Evolutionary conservation across 1,284 basidiomycete species (phyloP), one percentile per base, ranked within the genome.

Genomic region (Phlebopus sp.): DNA sequence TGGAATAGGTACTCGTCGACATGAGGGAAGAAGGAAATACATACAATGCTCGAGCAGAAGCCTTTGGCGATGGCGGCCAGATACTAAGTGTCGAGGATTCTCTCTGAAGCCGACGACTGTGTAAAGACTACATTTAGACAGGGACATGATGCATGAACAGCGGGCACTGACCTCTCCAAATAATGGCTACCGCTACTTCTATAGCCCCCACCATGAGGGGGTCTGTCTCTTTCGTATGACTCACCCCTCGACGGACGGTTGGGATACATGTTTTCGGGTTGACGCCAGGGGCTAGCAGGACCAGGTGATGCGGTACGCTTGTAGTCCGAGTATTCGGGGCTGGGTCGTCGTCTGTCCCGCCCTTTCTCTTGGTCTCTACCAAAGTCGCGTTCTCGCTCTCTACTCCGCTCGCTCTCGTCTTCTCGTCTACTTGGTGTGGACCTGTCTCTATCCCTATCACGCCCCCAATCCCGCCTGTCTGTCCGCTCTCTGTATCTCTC

Each of bases 31-130:
- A 35, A 38, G 46, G 17, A 41, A 36, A 35, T 11, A 75, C 85
- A 42, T 70, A 90, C 86, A 78, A 55, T 47, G 71, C 67, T 23
- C 81, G 75, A 43, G 74, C 68, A 44, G 81, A 78, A 21, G 76
- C 79, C 56, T 86, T 86, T 0, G 93, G 93, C 3, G 92, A 95
- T 1, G 81, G 69, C 0, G 93, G 93, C 93, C 93, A 97, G 42
- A 94, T 77, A 54, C 79, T 79, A 2, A 88, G 64, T 5, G 76
- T 76, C 10, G 72, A 82, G 2, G 63, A 73, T 53, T 87, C 84
- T 44, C 93, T 75, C 63, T 92, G 82, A 49, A 75, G 64, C 44
- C 90, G 76, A 19, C 93, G 91, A 58, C 93, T 95, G 48, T 95
- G 48, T 10, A 46, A 39, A 50, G 34, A 32, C 9, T 0, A 56